Evolutionary conservation across 352 stramenopile species (phyloP).

Genomic region (Globisporangium nagaii): DNA sequence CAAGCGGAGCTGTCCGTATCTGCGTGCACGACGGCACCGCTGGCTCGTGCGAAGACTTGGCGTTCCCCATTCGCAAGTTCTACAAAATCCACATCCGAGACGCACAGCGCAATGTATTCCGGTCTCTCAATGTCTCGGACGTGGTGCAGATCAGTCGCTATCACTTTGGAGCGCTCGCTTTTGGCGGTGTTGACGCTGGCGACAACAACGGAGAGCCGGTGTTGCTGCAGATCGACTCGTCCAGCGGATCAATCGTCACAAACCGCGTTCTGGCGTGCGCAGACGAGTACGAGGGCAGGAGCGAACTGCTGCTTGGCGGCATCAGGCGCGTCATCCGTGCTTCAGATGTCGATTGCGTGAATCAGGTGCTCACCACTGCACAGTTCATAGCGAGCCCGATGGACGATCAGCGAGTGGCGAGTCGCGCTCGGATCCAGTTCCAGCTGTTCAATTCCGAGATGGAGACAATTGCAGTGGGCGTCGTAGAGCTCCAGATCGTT

Average conservation of each 20-base stretch:
- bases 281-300: constrained; percentile 3
- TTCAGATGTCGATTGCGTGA: constrained; percentile 19
- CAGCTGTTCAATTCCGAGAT: constrained; percentile 10
- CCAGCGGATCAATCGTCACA: constrained; percentile 7
- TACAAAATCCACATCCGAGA: constrained; percentile 2
- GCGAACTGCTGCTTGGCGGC: not conserved
- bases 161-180: not conserved
- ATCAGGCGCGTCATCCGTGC: constrained; percentile 5
- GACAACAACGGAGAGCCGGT: not conserved
- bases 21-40: constrained; percentile 23
- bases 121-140: not conserved
- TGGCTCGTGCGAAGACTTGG: constrained; percentile 17
- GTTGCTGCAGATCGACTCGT: constrained; percentile 15
- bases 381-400: not conserved
- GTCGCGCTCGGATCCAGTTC: not conserved
- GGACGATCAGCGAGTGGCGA: not conserved
- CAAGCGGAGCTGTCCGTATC: constrained; percentile 6
- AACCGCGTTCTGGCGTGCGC: constrained; percentile 1
- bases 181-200: not conserved
- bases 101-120: not conserved
- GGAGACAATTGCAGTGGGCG: not conserved
- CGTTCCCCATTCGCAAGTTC: constrained; percentile 12
- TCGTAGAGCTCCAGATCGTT: not conserved
- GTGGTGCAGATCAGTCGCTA: not conserved
- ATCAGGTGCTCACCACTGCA: constrained; percentile 11